These are phyloP conservation scores for Colletotrichum somersetense DNA, from an alignment of 2,329 filamentous ascomycete species.

Conservation along the genomic window DNA sequence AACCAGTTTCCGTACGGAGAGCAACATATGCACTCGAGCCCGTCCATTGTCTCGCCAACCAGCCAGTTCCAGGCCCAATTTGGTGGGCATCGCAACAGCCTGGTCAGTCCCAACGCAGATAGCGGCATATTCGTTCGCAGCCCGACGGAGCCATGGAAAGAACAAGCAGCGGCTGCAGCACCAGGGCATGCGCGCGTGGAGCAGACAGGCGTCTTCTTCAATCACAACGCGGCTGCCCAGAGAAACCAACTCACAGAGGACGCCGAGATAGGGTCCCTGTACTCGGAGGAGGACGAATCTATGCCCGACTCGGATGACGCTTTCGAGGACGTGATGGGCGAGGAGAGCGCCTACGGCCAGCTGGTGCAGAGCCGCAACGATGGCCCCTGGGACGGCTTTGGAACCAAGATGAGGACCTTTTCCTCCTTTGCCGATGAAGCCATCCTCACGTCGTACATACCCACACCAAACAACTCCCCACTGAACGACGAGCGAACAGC, in stretches of 20 bases:
- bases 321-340: slow-evolving; percentile 54
- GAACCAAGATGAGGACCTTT: slow-evolving; percentile 63
- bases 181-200: slow-evolving; percentile 12
- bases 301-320: slow-evolving; percentile 74
- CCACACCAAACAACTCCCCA: slow-evolving; percentile 75
- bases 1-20: slow-evolving; percentile 44
- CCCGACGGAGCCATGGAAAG: slow-evolving; percentile 19
- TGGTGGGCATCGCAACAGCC: slow-evolving; percentile 5
- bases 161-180: neutral
- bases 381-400: slow-evolving; percentile 55
- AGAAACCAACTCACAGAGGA: slow-evolving; percentile 11
- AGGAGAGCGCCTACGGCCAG: slow-evolving; percentile 53
- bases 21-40: slow-evolving; percentile 37
- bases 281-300: slow-evolving; percentile 71
- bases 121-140: slow-evolving; percentile 19
- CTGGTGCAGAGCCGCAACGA: slow-evolving; percentile 54
- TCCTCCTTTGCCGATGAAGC: slow-evolving; percentile 61
- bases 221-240: neutral
- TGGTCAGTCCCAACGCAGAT: slow-evolving; percentile 33
- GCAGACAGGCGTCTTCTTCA: slow-evolving; percentile 2
- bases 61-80: slow-evolving; percentile 38
- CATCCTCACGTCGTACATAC: slow-evolving; percentile 74
- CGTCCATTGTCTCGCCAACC: slow-evolving; percentile 35
- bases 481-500: slow-evolving; percentile 84
- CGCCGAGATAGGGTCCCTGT: slow-evolving; percentile 56